Percentiles rank a stretch among this genome's conserved stretches.
These are phyloP conservation scores for Cochlearia excelsa DNA, from an alignment of 345 rosid genomes.

Conservation along the genomic window DNA sequence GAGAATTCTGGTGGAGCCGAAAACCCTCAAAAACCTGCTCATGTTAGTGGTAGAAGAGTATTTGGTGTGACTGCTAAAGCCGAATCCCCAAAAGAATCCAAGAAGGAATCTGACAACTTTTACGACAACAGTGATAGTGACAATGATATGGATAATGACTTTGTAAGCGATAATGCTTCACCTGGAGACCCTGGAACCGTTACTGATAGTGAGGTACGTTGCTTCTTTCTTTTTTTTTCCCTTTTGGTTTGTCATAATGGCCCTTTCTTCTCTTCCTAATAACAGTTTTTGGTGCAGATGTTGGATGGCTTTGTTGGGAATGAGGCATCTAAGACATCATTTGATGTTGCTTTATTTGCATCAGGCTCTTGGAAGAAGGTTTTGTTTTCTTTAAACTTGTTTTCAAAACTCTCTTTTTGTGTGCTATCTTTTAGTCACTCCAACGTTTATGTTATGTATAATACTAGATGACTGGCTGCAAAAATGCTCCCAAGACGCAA, in stretches of 20 bases:
- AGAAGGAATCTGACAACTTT: slow-evolving; percentile 44
- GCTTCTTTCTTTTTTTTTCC: background rate
- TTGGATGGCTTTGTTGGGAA: slow-evolving; percentile 44
- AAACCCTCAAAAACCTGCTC: slow-evolving; percentile 35
- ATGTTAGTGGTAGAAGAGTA: slow-evolving; percentile 68
- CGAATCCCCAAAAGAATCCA: slow-evolving; percentile 40
- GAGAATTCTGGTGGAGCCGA: slow-evolving; percentile 47
- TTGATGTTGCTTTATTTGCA: slow-evolving; percentile 71
- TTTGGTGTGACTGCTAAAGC: slow-evolving; percentile 57
- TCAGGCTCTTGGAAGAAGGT: slow-evolving; percentile 83
- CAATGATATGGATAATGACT: slow-evolving; percentile 45
- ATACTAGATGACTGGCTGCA: slow-evolving; percentile 45
- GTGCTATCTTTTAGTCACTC: slow-evolving; percentile 9
- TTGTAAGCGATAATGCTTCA: slow-evolving; percentile 33
- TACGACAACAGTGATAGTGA: slow-evolving; percentile 65
- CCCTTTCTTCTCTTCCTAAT: slow-evolving; percentile 14
- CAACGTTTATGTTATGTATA: slow-evolving; percentile 21
- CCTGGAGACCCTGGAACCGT: slow-evolving; percentile 38
- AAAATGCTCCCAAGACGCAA: slow-evolving; percentile 34
- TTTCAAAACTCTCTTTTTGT: slow-evolving; percentile 2
- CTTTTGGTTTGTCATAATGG: slow-evolving; percentile 3
- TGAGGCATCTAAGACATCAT: slow-evolving; percentile 65
- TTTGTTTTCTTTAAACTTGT: background rate
- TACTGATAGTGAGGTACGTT: slow-evolving; percentile 45
- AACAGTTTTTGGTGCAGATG: slow-evolving; percentile 41